Base-by-base conservation (phyloP, 306 rosid species). In the Cucumis hystrix region DNA sequence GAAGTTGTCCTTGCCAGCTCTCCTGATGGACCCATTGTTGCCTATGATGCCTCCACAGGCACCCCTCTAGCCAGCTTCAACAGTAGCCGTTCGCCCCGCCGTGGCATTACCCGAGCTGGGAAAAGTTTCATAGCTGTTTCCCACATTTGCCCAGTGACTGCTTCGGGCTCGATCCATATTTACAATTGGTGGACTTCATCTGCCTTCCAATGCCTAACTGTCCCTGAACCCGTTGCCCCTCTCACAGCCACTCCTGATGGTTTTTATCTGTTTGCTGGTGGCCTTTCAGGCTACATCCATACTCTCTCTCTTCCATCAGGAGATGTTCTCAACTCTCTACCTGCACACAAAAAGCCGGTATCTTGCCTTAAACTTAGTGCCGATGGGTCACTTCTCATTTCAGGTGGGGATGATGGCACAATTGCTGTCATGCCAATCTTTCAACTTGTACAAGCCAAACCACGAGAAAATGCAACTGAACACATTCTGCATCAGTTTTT, bases 401-500 rank as follows among this genome's bases (percentile, higher is more conserved):
- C 93, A 21, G 98, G 95, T 0, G 77, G 95, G 30, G 87, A 88
- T 14, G 95, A 93, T 81, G 98, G 98, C 1, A 79, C 82, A 35
- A 63, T 93, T 45, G 85, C 61, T 58, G 74, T 89, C 61, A 79
- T 81, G 74, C 92, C 93, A 54, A 84, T 87, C 37, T 91, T 88
- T 72, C 82, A 69, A 60, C 83, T 93, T 40, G 77, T 89, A 3
- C 84, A 78, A 37, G 72, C 67, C 10, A 41, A 66, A 0, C 74
- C 61, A 12, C 12, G 52, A 35, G 79, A 64, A 3, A 77, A 79
- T 7, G 63, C 35, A 18, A 74, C 75, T 59, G 67, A 81, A 8
- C 65, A 55, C 49, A 80, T 82, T 35, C 28, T 82, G 74, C 85
- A 88, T 25, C 73, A 80, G 17, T 79, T 87, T 78, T 61, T 59